These are phyloP conservation scores for Talaromyces verruculosus DNA, from an alignment of 2,329 filamentous ascomycete species.

Conservation along the genomic window DNA sequence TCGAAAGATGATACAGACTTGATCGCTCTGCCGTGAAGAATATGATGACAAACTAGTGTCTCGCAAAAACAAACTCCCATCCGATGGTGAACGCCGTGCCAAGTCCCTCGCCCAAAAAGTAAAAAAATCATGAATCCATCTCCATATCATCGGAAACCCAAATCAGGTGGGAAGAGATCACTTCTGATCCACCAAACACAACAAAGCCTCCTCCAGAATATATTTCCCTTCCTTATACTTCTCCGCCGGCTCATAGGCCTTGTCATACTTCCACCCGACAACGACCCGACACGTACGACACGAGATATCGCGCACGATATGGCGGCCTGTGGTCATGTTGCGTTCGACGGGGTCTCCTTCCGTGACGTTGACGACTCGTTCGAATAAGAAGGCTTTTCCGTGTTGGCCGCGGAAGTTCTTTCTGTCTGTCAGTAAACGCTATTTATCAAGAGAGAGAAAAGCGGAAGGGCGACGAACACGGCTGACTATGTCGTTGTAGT, in stretches of 20 bases:
- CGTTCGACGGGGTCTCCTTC: conserved; percentile 81
- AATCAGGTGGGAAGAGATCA: neutral
- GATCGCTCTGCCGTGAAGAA: neutral
- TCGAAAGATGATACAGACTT: neutral
- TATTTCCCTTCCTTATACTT: conserved; percentile 99
- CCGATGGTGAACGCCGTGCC: neutral
- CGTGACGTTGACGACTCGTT: conserved; percentile 86
- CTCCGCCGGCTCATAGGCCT: conserved; percentile 85
- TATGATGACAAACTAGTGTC: neutral
- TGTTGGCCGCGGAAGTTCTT: conserved; percentile 98
- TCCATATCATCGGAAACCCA: neutral
- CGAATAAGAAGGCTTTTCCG: conserved; percentile 96
- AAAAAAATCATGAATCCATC: neutral
- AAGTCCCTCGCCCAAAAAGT: neutral
- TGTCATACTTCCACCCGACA: conserved; percentile 99
- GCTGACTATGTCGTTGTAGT: conserved; percentile 94
- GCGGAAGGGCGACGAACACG: conserved; percentile 60
- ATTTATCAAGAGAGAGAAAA: too few relatives aligned
- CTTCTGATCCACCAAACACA: conserved; percentile 58
- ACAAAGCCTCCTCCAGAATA: conserved; percentile 87
- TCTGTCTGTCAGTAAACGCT: conserved; percentile 10
- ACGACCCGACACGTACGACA: conserved; percentile 89
- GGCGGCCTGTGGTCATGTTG: conserved; percentile 95
- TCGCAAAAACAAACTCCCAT: conserved; percentile 2
- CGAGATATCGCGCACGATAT: conserved; percentile 88